A percentile compares a stretch with the other conserved stretches of the same genome.
These are phyloP conservation scores for Candida ficus DNA, from an alignment of 805 yeast genomes.

Conservation along the genomic window DNA sequence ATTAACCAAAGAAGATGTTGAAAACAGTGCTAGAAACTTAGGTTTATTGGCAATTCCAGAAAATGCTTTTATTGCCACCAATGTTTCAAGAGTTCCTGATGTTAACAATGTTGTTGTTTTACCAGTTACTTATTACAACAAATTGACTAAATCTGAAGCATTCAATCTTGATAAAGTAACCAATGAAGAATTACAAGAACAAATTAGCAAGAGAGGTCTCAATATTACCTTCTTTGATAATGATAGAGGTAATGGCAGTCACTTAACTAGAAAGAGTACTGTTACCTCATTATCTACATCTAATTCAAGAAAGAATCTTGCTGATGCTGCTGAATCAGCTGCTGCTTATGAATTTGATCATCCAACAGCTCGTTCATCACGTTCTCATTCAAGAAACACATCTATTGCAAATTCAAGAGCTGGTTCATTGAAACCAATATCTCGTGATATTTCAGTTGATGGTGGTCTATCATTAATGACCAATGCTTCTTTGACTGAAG, in stretches of 20 bases:
- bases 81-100: constrained; percentile 51
- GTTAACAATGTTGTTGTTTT: constrained; percentile 52
- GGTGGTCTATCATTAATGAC: constrained; percentile 42
- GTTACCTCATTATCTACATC: constrained; percentile 20
- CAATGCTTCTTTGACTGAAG: constrained; percentile 58
- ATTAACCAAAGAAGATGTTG: constrained; percentile 26
- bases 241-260: constrained; percentile 9
- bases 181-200: constrained; percentile 39
- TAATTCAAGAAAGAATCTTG: constrained; percentile 22
- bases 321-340: constrained; percentile 27
- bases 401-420: constrained; percentile 12
- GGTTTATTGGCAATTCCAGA: constrained; percentile 55
- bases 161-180: constrained; percentile 40
- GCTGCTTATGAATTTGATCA: constrained; percentile 25
- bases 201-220: constrained; percentile 48
- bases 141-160: constrained; percentile 42
- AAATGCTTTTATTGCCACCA: constrained; percentile 57
- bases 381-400: constrained; percentile 15
- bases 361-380: constrained; percentile 15
- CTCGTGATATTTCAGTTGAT: constrained; percentile 24
- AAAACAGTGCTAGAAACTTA: constrained; percentile 35
- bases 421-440: constrained; percentile 13
- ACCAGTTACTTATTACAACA: constrained; percentile 60
- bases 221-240: constrained; percentile 22
- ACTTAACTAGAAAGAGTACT: constrained; percentile 18